These are phyloP conservation scores for Calocybe cyanea DNA, from an alignment of 768 basidiomycete species.

Conservation along the genomic window DNA sequence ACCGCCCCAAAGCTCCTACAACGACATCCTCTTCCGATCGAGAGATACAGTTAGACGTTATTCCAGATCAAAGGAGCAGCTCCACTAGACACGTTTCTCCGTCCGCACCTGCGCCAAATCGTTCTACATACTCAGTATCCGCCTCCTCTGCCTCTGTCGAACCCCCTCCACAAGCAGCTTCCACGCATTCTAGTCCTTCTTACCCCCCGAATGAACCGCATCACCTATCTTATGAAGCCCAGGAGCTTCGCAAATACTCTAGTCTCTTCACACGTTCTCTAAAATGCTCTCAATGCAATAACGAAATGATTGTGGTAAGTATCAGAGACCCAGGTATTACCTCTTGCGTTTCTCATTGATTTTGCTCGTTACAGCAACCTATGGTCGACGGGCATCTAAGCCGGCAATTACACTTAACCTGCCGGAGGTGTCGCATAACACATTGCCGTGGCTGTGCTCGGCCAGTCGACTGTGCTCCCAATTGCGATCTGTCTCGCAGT, in stretches of 20 bases:
- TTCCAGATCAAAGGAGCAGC: background rate
- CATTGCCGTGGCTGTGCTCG: conserved; percentile 14
- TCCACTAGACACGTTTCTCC: background rate
- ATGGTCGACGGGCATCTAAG: background rate
- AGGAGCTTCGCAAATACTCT: conserved; percentile 4
- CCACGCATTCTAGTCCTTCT: too few relatives aligned
- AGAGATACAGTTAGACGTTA: background rate
- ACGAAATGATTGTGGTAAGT: conserved; percentile 6
- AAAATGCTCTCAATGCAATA: conserved; percentile 5
- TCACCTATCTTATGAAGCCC: too few relatives aligned
- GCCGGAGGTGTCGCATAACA: conserved; percentile 5
- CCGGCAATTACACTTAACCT: conserved; percentile 9
- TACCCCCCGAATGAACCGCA: too few relatives aligned
- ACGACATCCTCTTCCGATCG: too few relatives aligned
- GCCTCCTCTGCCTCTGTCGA: too few relatives aligned
- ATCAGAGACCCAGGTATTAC: too few relatives aligned
- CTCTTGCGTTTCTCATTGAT: background rate
- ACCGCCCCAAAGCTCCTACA: background rate
- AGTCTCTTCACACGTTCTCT: conserved; percentile 4
- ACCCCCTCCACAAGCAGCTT: too few relatives aligned
- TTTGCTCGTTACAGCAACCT: background rate
- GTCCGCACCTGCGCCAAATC: too few relatives aligned
- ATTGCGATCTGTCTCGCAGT: background rate
- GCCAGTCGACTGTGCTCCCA: conserved; percentile 3
- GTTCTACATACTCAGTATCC: too few relatives aligned